Percentiles rank a stretch among this genome's conserved stretches.
phyloP scores from a whole-genome alignment of 306 rosid genomes.

The Mimosa bimucronata region DNA sequence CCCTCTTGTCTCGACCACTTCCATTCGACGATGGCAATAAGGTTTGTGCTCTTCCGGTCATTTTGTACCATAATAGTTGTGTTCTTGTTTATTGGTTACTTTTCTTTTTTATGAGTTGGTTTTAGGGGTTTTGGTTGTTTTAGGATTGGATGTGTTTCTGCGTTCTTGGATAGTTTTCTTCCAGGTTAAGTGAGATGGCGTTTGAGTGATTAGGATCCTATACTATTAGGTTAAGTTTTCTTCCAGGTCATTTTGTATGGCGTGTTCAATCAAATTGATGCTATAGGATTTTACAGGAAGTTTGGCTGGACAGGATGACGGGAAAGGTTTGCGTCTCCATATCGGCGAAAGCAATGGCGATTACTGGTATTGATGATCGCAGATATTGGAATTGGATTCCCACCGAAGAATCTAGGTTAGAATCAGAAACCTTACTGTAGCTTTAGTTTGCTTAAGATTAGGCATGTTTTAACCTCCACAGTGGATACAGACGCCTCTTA shows the following conservation, averaged over 20 bases:
- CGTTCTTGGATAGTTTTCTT: slow-evolving; percentile 7
- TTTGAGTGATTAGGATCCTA: slow-evolving; percentile 31
- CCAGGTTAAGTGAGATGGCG: slow-evolving; percentile 46
- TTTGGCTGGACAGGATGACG: slow-evolving; percentile 61
- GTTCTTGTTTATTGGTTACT: background rate
- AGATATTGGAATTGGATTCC: slow-evolving; percentile 79
- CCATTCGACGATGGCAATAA: slow-evolving; percentile 68
- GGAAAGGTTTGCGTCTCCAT: slow-evolving; percentile 53
- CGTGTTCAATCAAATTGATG: slow-evolving; percentile 25
- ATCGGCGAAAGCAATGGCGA: slow-evolving; percentile 62
- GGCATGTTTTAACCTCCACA: background rate
- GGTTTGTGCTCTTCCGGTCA: slow-evolving; percentile 45
- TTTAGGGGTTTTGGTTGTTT: background rate
- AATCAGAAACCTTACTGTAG: background rate
- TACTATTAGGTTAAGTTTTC: no score
- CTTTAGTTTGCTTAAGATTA: slow-evolving; percentile 15
- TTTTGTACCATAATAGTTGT: background rate
- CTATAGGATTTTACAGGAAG: slow-evolving; percentile 24
- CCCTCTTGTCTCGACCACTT: slow-evolving; percentile 64
- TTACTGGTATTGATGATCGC: slow-evolving; percentile 60
- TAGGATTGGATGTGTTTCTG: background rate
- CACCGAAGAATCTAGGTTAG: slow-evolving; percentile 76
- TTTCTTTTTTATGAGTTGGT: background rate
- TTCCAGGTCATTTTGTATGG: background rate
- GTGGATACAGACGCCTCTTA: background rate